Base-by-base conservation (phyloP, 257 asterid genomes). In the Catharanthus roseus region DNA sequence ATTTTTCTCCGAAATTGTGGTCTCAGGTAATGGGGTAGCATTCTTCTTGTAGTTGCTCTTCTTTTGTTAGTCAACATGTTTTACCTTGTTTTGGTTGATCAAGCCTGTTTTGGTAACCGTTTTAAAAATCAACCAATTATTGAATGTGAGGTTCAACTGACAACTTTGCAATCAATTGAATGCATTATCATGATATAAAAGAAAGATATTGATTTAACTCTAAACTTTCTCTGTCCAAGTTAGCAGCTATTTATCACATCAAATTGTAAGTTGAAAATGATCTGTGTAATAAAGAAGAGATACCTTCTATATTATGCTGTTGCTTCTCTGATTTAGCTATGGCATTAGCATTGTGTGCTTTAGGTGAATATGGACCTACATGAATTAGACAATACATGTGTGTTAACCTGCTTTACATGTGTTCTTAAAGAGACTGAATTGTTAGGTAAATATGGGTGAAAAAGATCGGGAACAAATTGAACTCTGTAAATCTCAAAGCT, bases 1-100 rank as follows among this genome's bases (percentile, higher is more conserved):
- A 75, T 89, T 79, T 75, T 81, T 76, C 95, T 89, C 78, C 92
- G 80, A 77, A 86, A 87, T 85, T 84, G 75, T 70, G 82, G 82
- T 79, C 72, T 80, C 79, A 88, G 97, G 99, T 95, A 83, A 61
- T 16, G 11, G 71, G 69, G 24, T 51, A 12, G 12, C 29, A 61
- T 19, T 10, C 56, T 65, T 9, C 67, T 47, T 58, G 44, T 38
- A 12, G 31, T 36, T 62, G 6, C 13, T 39, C 21, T 45, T 31
- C 55, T n/a, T 4, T 45, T 41, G 24, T 16, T 26, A 11, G n/a
- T 65, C 19, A 12, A 47, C 29, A 3, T n/a, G n/a, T 66, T 53
- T 73, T 36, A 15, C 23, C 21, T 47, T 34, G 19, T 68, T 26
- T 4, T 28, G 8, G 56, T 50, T 47, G 53, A 47, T 47, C 53